Base-by-base conservation (phyloP, 768 basidiomycete species). In the Cytidiella melzeri region DNA sequence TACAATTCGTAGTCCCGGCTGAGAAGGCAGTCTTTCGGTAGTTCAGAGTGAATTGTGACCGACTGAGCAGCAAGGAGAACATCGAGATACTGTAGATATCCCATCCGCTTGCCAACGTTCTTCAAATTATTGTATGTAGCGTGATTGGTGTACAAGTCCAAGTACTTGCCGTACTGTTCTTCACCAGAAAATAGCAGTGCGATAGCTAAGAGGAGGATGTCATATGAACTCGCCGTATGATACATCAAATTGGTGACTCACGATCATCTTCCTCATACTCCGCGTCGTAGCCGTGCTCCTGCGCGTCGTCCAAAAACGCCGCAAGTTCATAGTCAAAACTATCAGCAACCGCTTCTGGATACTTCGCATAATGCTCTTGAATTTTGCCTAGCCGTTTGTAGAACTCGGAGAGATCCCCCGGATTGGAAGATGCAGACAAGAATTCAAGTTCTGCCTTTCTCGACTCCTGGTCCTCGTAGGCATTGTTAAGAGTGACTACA, bases 371-470 rank as follows among this genome's bases (percentile, higher is more conserved):
- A 79, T 95, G 92, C 65, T 94, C 92, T 72, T 94, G 91, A 69
- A 98, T 83, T 79, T 89, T 92, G 64, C 82, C 84, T 75, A 98
- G 84, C 73, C 96, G 85, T 67, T 84, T 74, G 72, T 99, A 98
- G 73, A 99, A 99, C 68, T 95, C 92, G 41, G 85, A 83, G 45
- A 98, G 76, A 69, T 97, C 80, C 67, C 81, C 79, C 41, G 77
- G 77, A 57, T 79, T 75, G 3, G 70, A 53, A 13, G 80, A 68
- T 10, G 77, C 73, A 30, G 87, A 84, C 5, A 91, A 68, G 11
- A 73, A 57, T 38, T 83, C 74, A 13, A 82, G 68, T 64, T 92
- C 89, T n/a, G 71, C 67, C 51, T 81, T 83, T 55, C 87, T 74
- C 13, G 77, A 74, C 44, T 84, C 81, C 56, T 83, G 75, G 64